Conservation (phyloP, 2,329 filamentous ascomycete species). For the Penicillium sp. region DNA sequence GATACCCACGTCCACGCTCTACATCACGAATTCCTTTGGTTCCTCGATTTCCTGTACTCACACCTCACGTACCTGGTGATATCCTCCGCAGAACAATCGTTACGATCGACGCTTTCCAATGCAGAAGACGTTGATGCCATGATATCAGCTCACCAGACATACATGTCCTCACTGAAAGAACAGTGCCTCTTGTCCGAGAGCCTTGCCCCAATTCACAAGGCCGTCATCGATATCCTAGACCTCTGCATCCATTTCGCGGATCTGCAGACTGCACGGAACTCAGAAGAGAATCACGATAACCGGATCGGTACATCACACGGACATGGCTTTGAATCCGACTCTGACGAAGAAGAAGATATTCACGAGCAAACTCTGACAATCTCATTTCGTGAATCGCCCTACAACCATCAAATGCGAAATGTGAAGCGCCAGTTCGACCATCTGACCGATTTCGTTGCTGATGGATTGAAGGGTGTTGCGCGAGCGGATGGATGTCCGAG, state of each 20-base stretch:
- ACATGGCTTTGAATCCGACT: slow-evolving; percentile 21
- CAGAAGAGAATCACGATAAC: slow-evolving; percentile 1
- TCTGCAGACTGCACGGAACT: slow-evolving; percentile 45
- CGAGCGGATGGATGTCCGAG: slow-evolving; percentile 68
- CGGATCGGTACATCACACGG: neutral
- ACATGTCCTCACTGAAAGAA: slow-evolving; percentile 61
- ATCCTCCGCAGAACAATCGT: slow-evolving; percentile 55
- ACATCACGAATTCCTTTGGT: slow-evolving; percentile 72
- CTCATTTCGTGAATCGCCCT: slow-evolving; percentile 43
- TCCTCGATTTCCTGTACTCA: slow-evolving; percentile 69
- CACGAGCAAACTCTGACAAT: slow-evolving; percentile 42
- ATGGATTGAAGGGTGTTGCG: slow-evolving; percentile 71
- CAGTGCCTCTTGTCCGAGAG: slow-evolving; percentile 69
- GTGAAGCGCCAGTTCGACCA: slow-evolving; percentile 64
- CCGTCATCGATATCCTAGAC: slow-evolving; percentile 73
- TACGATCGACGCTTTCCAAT: slow-evolving; percentile 57
- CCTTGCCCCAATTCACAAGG: slow-evolving; percentile 67
- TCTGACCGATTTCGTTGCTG: slow-evolving; percentile 66
- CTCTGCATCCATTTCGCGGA: slow-evolving; percentile 69
- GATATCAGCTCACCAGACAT: slow-evolving; percentile 66
- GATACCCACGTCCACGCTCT: slow-evolving; percentile 46
- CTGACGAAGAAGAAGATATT: slow-evolving; percentile 31
- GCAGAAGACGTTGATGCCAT: slow-evolving; percentile 78
- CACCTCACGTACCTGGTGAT: slow-evolving; percentile 75
- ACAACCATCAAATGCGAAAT: slow-evolving; percentile 53